These are phyloP conservation scores for Xylona heveae DNA, from an alignment of 495 filamentous ascomycete genomes.

Conservation along the genomic window DNA sequence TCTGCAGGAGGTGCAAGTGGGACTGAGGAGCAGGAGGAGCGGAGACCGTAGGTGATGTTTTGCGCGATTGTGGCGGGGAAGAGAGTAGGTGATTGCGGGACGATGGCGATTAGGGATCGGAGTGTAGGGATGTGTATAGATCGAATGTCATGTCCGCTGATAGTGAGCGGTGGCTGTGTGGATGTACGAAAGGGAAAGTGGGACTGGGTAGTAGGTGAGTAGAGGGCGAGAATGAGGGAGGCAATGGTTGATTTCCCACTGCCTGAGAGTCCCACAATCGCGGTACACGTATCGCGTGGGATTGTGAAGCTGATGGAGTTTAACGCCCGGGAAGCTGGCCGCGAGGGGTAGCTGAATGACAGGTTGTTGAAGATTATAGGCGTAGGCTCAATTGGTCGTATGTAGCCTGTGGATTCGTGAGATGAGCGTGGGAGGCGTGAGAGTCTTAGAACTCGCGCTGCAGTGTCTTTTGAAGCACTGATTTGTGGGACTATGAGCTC, in stretches of 20 bases:
- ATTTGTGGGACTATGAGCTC: slow-evolving; percentile 46
- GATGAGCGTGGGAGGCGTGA: slow-evolving; percentile 35
- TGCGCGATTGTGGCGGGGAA: slow-evolving; percentile 49
- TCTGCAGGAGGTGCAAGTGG: slow-evolving; percentile 20
- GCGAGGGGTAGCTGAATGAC: slow-evolving; percentile 46
- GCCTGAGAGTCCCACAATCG: slow-evolving; percentile 66
- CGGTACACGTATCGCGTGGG: slow-evolving; percentile 34
- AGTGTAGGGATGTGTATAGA: slow-evolving; percentile 38
- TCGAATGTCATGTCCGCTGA: slow-evolving; percentile 31
- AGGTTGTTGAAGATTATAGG: slow-evolving; percentile 39
- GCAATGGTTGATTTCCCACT: slow-evolving; percentile 79
- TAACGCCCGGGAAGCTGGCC: slow-evolving; percentile 29
- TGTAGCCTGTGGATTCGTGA: slow-evolving; percentile 35
- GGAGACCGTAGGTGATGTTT: slow-evolving; percentile 69
- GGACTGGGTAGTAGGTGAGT: slow-evolving; percentile 19
- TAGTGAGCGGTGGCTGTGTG: slow-evolving; percentile 23
- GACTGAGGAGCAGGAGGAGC: slow-evolving; percentile 14
- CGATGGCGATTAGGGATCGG: slow-evolving; percentile 47
- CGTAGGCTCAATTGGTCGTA: slow-evolving; percentile 24
- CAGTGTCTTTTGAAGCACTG: slow-evolving; percentile 46
- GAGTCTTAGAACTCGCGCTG: slow-evolving; percentile 52
- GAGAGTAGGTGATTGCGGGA: slow-evolving; percentile 58
- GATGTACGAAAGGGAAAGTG: slow-evolving; percentile 13
- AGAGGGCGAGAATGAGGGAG: slow-evolving; percentile 49
- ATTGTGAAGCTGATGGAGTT: slow-evolving; percentile 38